A percentile compares a stretch with the other conserved stretches of the same genome.
Conservation (phyloP, 768 basidiomycete species). For the Pisolithus sp. region DNA sequence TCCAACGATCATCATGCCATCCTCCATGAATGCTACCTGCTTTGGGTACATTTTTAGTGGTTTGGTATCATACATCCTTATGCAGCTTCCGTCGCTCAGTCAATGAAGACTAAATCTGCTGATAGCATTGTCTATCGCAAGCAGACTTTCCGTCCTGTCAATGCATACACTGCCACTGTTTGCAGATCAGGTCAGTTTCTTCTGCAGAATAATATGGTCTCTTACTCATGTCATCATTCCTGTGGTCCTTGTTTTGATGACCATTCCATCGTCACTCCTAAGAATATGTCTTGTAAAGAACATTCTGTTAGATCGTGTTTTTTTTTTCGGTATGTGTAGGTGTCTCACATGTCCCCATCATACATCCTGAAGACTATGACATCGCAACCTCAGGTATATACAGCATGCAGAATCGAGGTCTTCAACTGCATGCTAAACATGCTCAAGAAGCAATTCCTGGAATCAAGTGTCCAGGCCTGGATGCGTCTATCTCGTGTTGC, state of each 20-base stretch:
- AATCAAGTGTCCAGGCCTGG: neutral
- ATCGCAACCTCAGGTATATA: neutral
- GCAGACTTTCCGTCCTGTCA: neutral
- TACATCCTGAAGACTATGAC: neutral
- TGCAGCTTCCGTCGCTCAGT: conserved; percentile 2
- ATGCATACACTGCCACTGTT: neutral
- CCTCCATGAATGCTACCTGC: conserved; percentile 2
- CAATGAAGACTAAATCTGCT: neutral
- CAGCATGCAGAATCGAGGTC: neutral
- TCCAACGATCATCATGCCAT: neutral
- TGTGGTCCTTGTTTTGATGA: neutral
- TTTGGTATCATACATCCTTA: conserved; percentile 2
- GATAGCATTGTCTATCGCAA: conserved; percentile 3
- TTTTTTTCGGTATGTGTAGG: neutral
- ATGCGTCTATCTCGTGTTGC: neutral
- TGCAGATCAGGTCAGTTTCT: neutral
- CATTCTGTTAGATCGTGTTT: neutral
- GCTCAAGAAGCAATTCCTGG: neutral
- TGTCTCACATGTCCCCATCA: neutral
- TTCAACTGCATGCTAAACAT: neutral
- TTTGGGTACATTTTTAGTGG: conserved; percentile 4
- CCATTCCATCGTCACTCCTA: neutral
- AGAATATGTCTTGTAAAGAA: neutral
- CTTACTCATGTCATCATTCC: neutral
- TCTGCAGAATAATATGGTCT: neutral